phyloP scores from a whole-genome alignment of 352 stramenopile species.

The Globisporangium orthogonon region DNA sequence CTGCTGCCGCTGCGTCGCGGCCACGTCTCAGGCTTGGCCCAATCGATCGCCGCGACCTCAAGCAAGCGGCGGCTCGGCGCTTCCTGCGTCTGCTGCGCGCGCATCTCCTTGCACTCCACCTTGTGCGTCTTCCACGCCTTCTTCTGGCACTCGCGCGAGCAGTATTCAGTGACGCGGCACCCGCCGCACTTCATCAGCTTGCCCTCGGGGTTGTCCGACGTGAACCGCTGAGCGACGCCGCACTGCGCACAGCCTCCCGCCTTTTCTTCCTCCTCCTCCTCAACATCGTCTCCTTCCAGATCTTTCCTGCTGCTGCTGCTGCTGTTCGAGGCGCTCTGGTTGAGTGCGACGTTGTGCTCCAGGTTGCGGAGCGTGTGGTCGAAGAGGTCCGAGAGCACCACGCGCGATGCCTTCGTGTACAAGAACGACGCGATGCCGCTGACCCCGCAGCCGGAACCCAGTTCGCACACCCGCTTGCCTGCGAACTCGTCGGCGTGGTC shows the following conservation, averaged over 20 bases:
- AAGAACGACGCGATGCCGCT: conserved; percentile 70
- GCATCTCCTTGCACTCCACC: conserved; percentile 68
- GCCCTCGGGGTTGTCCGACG: conserved; percentile 75
- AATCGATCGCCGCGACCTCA: conserved; percentile 74
- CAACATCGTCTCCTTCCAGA: conserved; percentile 1
- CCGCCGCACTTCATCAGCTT: conserved; percentile 83
- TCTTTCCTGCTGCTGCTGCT: background rate
- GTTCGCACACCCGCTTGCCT: conserved; percentile 72
- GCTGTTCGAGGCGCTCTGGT: conserved; percentile 21
- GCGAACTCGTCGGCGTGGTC: conserved; percentile 54
- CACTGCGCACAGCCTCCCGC: conserved; percentile 62
- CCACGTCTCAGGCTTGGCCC: conserved; percentile 72
- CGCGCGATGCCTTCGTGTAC: conserved; percentile 64
- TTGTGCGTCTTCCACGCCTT: conserved; percentile 86
- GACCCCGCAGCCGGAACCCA: conserved; percentile 81
- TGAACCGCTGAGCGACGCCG: conserved; percentile 67
- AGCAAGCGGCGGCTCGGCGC: conserved; percentile 16
- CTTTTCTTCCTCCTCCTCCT: conserved; percentile 18
- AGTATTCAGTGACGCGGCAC: conserved; percentile 75
- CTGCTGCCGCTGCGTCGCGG: conserved; percentile 20
- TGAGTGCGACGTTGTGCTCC: conserved; percentile 73
- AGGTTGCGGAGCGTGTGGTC: conserved; percentile 79
- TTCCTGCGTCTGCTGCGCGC: conserved; percentile 10
- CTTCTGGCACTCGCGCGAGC: conserved; percentile 81
- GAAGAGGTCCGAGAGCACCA: conserved; percentile 85